phyloP scores from a whole-genome alignment of 2,329 filamentous ascomycete genomes.

The Thyridium curvatum region DNA sequence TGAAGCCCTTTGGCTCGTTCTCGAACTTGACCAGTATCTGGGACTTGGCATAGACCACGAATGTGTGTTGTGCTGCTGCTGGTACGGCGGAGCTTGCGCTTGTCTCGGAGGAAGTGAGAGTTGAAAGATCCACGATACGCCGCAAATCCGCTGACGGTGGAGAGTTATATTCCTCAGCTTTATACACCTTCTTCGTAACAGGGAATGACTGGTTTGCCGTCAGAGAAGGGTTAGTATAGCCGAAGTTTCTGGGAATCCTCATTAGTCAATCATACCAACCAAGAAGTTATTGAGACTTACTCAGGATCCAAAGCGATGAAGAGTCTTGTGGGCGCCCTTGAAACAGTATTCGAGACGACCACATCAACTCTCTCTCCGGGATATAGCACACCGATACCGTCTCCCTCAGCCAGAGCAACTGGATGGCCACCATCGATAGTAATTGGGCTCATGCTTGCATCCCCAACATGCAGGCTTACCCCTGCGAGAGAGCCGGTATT shows the following conservation, averaged over 20 bases:
- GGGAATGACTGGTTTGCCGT: not conserved
- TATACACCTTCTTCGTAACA: not conserved
- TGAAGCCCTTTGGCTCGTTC: slow-evolving; percentile 9
- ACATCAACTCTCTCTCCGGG: slow-evolving; percentile 6
- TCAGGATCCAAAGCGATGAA: not conserved
- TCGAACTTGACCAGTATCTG: slow-evolving; percentile 6
- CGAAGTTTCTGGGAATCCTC: not conserved
- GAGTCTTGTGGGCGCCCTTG: not conserved
- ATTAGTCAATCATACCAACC: not conserved
- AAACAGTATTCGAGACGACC: not conserved
- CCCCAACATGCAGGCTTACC: too few relatives aligned
- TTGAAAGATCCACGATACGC: not conserved
- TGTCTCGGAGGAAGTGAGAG: not conserved
- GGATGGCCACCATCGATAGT: too few relatives aligned
- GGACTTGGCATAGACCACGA: slow-evolving; percentile 9
- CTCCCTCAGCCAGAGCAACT: too few relatives aligned
- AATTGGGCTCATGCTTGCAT: too few relatives aligned
- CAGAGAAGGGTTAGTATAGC: not conserved
- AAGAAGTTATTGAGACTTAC: not conserved
- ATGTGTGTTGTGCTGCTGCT: not conserved
- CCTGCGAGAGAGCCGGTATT: too few relatives aligned
- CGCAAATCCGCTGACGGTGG: not conserved
- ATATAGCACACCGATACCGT: slow-evolving; percentile 3
- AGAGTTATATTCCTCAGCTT: too few relatives aligned
- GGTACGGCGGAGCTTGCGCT: not conserved